These are phyloP conservation scores for Trichoderma sp. DNA, from an alignment of 2,329 filamentous ascomycete species.

Conservation along the genomic window DNA sequence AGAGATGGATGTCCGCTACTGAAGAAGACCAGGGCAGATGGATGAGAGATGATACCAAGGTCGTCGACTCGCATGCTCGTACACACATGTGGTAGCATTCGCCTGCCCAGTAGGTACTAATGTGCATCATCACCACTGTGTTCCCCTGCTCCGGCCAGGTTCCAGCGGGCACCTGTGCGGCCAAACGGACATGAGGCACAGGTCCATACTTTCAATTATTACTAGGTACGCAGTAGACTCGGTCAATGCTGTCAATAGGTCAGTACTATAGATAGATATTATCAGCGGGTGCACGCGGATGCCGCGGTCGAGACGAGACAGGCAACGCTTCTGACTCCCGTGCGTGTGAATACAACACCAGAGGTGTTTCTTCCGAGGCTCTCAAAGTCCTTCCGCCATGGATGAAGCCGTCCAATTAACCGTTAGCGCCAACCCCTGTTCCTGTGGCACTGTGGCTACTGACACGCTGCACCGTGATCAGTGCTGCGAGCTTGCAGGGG, in stretches of 20 bases:
- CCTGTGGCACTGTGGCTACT: conserved; percentile 8
- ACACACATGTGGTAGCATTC: conserved; percentile 2
- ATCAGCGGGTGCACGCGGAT: not conserved
- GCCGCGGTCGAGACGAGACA: not conserved
- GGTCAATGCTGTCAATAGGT: not conserved
- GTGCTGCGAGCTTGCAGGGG: conserved; percentile 14
- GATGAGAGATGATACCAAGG: not conserved
- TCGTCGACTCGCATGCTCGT: conserved; percentile 6
- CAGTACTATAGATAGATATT: not conserved
- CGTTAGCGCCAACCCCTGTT: conserved; percentile 17
- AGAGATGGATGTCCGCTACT: not conserved
- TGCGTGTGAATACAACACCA: not conserved
- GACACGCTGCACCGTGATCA: conserved; percentile 7
- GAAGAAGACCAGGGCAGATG: not conserved
- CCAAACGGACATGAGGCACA: not conserved
- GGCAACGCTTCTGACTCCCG: not conserved
- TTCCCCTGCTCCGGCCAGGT: not conserved
- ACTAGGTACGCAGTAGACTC: not conserved
- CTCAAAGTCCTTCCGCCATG: not conserved
- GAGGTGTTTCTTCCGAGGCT: not conserved
- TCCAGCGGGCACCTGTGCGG: not conserved
- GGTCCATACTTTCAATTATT: not conserved
- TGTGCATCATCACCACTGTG: not conserved
- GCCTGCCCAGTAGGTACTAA: not conserved
- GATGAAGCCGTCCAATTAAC: conserved; percentile 10